phyloP scores from a whole-genome alignment of 352 stramenopile genomes.

The Globisporangium viniferum region DNA sequence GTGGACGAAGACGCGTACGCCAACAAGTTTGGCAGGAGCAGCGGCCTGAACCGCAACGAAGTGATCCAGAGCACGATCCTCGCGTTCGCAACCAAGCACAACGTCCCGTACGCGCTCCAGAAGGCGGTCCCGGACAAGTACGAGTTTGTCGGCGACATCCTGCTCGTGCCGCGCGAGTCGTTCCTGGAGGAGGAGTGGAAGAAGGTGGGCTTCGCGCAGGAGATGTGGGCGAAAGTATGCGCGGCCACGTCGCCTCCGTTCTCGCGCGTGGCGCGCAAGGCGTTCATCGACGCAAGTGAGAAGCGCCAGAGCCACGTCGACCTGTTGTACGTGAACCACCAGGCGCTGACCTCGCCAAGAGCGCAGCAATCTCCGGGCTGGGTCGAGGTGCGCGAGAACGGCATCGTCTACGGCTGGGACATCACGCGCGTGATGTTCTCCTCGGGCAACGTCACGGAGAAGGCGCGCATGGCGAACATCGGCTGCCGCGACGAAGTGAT shows the following conservation, averaged over 20 bases:
- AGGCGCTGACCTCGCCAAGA: conserved; percentile 32
- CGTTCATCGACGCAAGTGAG: conserved; percentile 72
- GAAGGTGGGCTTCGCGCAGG: conserved; percentile 26
- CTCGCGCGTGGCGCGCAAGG: conserved; percentile 76
- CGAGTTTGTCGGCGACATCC: conserved; percentile 75
- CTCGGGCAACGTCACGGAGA: conserved; percentile 96
- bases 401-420: conserved; percentile 94
- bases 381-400: conserved; percentile 91
- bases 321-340: conserved; percentile 56
- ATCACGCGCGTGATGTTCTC: conserved; percentile 97
- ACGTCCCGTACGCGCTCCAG: conserved; percentile 30
- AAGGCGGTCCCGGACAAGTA: conserved; percentile 58
- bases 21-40: conserved; percentile 76
- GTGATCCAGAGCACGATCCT: conserved; percentile 56
- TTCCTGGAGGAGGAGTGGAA: conserved; percentile 62
- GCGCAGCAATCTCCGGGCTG: conserved; percentile 46
- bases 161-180: conserved; percentile 62
- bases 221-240: conserved; percentile 74
- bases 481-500: conserved; percentile 87
- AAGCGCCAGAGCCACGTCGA: conserved; percentile 81
- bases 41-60: conserved; percentile 72
- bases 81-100: conserved; percentile 47
- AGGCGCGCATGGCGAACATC: conserved; percentile 90
- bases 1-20: conserved; percentile 56
- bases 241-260: conserved; percentile 44